Evolutionary conservation across 1,139 yeast species (phyloP).

Genomic region (Magnusiomyces tetraspermus): DNA sequence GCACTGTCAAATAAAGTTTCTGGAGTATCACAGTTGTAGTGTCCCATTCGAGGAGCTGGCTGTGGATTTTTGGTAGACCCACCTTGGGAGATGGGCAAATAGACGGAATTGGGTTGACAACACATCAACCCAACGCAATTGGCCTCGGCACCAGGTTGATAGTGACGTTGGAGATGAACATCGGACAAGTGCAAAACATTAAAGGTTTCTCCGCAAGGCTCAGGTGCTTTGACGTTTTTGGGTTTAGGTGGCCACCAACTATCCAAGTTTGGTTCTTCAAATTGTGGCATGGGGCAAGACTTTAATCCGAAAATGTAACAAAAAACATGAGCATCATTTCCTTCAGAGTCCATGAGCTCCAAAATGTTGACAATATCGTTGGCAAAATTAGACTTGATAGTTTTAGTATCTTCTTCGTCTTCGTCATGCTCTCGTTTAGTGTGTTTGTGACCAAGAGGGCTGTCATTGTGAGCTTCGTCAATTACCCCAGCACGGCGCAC

Average conservation of each 20-base stretch:
- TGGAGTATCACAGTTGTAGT: conserved; percentile 57
- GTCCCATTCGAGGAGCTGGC: conserved; percentile 55
- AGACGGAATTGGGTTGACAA: conserved; percentile 38
- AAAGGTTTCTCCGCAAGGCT: conserved; percentile 37
- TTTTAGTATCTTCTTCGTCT: neutral
- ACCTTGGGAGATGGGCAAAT: conserved; percentile 28
- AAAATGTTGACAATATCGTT: conserved; percentile 41
- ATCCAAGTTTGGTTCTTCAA: conserved; percentile 33
- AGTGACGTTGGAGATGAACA: conserved; percentile 52
- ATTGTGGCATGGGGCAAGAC: conserved; percentile 41
- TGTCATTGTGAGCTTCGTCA: neutral
- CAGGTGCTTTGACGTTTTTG: conserved; percentile 31
- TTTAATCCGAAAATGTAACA: conserved; percentile 41
- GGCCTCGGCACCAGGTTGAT: conserved; percentile 49
- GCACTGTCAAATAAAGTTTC: conserved; percentile 45
- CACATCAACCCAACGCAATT: conserved; percentile 48
- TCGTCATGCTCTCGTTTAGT: neutral
- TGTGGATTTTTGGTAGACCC: conserved; percentile 24
- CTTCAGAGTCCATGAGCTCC: conserved; percentile 34
- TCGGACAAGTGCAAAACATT: conserved; percentile 61
- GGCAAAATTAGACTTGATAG: conserved; percentile 25
- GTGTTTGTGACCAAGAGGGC: too few species aligned
- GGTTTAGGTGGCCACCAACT: conserved; percentile 39
- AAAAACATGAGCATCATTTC: conserved; percentile 44
- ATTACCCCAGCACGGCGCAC: neutral